Percentiles rank a stretch among this genome's conserved stretches.
phyloP scores from a whole-genome alignment of 2,329 filamentous ascomycete genomes.

The Trichoderma sp. region DNA sequence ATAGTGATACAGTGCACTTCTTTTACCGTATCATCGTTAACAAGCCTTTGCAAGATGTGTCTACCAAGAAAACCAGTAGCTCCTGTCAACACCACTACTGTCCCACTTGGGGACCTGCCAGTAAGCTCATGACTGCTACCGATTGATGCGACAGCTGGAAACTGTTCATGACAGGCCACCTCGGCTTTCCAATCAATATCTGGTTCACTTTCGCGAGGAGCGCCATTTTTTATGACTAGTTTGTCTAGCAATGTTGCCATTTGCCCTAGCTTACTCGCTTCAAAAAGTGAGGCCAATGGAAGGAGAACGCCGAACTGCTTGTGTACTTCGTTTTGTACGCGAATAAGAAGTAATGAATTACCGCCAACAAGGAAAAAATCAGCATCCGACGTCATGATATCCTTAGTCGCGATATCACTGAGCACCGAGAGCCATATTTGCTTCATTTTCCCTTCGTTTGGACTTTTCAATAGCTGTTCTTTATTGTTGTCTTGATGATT shows the following conservation, averaged over 20 bases:
- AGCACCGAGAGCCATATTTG: background rate
- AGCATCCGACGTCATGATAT: background rate
- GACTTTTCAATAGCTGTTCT: background rate
- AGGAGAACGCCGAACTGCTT: background rate
- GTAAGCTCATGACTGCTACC: background rate
- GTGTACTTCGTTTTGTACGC: background rate
- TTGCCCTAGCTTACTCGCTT: background rate
- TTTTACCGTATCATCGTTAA: conserved; percentile 34
- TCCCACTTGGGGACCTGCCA: background rate
- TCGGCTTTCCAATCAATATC: conserved; percentile 4
- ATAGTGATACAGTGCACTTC: conserved; percentile 50
- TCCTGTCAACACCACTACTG: conserved; percentile 36
- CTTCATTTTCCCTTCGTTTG: background rate
- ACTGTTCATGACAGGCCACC: background rate
- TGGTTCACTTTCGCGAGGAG: conserved; percentile 24
- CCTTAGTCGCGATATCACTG: background rate
- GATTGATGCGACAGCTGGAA: background rate
- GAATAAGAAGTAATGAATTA: background rate
- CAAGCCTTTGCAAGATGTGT: conserved; percentile 42
- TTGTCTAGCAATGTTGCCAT: background rate
- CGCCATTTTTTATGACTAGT: conserved; percentile 28
- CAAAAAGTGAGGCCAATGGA: background rate
- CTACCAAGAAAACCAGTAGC: conserved; percentile 46
- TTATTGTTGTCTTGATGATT: background rate
- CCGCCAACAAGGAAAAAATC: background rate